These are phyloP conservation scores for Wallemia mellicola DNA, from an alignment of 1,284 basidiomycete genomes.

Conservation along the genomic window DNA sequence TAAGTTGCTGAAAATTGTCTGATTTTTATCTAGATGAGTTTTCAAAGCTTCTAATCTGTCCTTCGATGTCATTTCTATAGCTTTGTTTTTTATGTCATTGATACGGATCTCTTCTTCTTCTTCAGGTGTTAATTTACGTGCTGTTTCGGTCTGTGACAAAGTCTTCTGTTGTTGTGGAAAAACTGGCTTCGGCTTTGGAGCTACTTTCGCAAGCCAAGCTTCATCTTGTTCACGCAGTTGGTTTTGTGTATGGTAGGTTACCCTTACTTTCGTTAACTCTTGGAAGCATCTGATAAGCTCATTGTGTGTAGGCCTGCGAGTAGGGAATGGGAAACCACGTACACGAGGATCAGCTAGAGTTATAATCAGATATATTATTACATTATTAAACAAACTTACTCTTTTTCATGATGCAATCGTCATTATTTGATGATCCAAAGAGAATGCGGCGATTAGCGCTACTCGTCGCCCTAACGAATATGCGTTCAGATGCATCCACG, in stretches of 20 bases:
- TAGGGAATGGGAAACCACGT: slow-evolving; percentile 73
- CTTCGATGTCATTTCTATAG: slow-evolving; percentile 65
- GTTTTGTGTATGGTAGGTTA: slow-evolving; percentile 58
- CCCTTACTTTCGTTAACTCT: slow-evolving; percentile 59
- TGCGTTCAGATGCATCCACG: slow-evolving; percentile 43
- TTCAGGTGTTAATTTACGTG: slow-evolving; percentile 36
- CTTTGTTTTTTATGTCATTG: slow-evolving; percentile 37
- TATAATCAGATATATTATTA: background rate
- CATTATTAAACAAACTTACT: slow-evolving; percentile 10
- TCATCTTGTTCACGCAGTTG: slow-evolving; percentile 58
- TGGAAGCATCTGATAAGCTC: slow-evolving; percentile 63
- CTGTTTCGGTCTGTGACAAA: slow-evolving; percentile 18
- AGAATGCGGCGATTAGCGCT: slow-evolving; percentile 54
- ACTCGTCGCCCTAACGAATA: slow-evolving; percentile 62
- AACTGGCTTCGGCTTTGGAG: slow-evolving; percentile 27
- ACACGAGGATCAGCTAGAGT: slow-evolving; percentile 34
- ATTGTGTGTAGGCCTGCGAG: slow-evolving; percentile 70
- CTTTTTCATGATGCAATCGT: slow-evolving; percentile 30
- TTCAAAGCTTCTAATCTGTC: slow-evolving; percentile 53
- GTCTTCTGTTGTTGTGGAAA: slow-evolving; percentile 7
- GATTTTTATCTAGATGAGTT: slow-evolving; percentile 52
- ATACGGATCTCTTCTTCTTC: slow-evolving; percentile 30
- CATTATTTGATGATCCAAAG: slow-evolving; percentile 32
- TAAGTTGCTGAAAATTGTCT: slow-evolving; percentile 16
- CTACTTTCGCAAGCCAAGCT: slow-evolving; percentile 47